These are phyloP conservation scores for Auxenochlorella pyrenoidosa DNA, from an alignment of 139 green algal genomes.

Conservation along the genomic window DNA sequence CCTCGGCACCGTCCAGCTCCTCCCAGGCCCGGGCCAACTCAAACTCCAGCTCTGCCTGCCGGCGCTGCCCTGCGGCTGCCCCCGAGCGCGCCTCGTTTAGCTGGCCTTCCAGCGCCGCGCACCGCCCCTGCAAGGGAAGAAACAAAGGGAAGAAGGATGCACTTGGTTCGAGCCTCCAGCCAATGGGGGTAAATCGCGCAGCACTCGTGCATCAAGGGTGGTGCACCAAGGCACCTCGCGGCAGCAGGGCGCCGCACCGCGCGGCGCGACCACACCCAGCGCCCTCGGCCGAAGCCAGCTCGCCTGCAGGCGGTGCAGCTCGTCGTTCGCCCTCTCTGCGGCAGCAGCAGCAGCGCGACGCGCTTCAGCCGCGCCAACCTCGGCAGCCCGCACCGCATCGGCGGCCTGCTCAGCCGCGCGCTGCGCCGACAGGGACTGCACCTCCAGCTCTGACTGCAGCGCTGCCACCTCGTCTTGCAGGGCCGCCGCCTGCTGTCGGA, in stretches of 20 bases:
- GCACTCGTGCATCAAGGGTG: too few species aligned
- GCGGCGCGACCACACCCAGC: too few species aligned
- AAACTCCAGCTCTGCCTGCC: constrained; percentile 49
- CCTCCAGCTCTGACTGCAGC: constrained; percentile 40
- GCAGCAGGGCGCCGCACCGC: too few species aligned
- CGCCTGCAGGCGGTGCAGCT: background rate
- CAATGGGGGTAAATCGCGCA: too few species aligned
- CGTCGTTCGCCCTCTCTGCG: background rate
- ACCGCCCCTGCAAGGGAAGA: background rate
- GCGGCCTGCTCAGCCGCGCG: constrained; percentile 1
- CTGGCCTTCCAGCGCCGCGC: background rate
- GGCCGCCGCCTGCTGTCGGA: background rate
- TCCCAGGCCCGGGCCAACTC: constrained; percentile 38
- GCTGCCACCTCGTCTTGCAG: constrained; percentile 50
- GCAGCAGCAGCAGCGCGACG: background rate
- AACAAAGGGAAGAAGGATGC: background rate
- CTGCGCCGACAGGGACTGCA: constrained; percentile 34
- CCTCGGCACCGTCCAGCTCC: constrained; percentile 62
- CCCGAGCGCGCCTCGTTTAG: background rate
- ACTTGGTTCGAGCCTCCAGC: too few species aligned
- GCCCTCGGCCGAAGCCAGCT: background rate
- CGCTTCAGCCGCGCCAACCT: background rate
- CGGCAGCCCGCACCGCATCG: background rate
- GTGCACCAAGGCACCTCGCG: too few species aligned
- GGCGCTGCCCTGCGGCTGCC: constrained; percentile 7